Conservation (phyloP, 495 filamentous ascomycete species). For the Tuber melanosporum region DNA sequence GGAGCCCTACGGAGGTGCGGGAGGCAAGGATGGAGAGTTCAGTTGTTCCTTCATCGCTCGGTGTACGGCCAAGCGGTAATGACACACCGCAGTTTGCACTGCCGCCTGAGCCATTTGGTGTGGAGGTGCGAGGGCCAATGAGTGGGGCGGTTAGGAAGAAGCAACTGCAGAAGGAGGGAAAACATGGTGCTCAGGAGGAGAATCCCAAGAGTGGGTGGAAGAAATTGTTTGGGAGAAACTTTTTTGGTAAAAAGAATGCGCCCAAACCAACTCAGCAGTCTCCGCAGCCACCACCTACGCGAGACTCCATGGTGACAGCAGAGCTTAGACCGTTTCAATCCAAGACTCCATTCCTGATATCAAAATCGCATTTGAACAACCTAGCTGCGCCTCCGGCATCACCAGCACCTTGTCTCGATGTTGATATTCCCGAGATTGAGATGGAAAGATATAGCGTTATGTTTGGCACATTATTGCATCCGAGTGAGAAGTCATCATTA, state of each 20-base stretch:
- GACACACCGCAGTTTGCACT: slow-evolving; percentile 16
- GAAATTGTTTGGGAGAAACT: slow-evolving; percentile 37
- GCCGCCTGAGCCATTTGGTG: slow-evolving; percentile 24
- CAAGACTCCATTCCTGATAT: neutral
- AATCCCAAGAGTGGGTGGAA: slow-evolving; percentile 34
- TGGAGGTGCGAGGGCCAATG: slow-evolving; percentile 20
- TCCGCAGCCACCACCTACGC: slow-evolving; percentile 13
- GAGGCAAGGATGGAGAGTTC: slow-evolving; percentile 8
- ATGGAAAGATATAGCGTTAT: slow-evolving; percentile 92
- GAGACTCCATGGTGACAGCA: slow-evolving; percentile 6
- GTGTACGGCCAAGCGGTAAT: neutral
- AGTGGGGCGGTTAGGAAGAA: slow-evolving; percentile 18
- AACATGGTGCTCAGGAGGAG: slow-evolving; percentile 19
- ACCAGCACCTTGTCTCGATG: slow-evolving; percentile 50
- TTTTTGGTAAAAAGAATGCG: slow-evolving; percentile 28
- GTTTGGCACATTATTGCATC: slow-evolving; percentile 68
- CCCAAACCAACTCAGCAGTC: slow-evolving; percentile 19
- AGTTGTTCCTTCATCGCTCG: neutral
- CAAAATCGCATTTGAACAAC: slow-evolving; percentile 16
- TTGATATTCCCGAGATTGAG: slow-evolving; percentile 72
- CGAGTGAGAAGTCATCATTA: slow-evolving; percentile 38
- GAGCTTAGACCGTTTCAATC: neutral
- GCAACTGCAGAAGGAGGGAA: slow-evolving; percentile 8
- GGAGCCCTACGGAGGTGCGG: slow-evolving; percentile 47
- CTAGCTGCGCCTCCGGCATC: slow-evolving; percentile 16